Evolutionary conservation across 306 rosid genomes (phyloP).

Genomic region (Abrus precatorius): DNA sequence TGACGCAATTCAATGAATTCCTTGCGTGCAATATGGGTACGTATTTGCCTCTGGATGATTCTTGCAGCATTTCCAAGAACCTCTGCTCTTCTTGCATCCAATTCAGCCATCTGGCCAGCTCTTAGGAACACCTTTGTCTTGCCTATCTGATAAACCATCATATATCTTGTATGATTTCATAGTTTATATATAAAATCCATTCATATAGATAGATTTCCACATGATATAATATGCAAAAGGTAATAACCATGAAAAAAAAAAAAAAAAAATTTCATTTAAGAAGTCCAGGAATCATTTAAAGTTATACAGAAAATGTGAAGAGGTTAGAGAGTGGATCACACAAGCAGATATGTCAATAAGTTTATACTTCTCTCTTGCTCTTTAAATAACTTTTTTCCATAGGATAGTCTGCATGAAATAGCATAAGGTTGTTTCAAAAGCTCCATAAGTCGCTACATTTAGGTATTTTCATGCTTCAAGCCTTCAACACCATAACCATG

Average conservation of each 20-base stretch:
- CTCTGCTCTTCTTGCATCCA: slow-evolving; percentile 98
- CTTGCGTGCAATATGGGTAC: slow-evolving; percentile 91
- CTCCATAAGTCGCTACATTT: slow-evolving; percentile 30
- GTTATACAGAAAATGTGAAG: slow-evolving; percentile 27
- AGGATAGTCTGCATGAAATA: slow-evolving; percentile 33
- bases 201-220: slow-evolving; percentile 23
- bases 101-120: slow-evolving; percentile 99
- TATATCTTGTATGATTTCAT: slow-evolving; percentile 48
- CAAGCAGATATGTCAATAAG: slow-evolving; percentile 18
- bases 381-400: background rate
- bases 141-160: slow-evolving; percentile 87
- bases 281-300: slow-evolving; percentile 38
- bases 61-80: slow-evolving; percentile 98
- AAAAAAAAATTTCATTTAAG: slow-evolving; percentile 20
- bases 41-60: slow-evolving; percentile 91
- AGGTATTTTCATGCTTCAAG: slow-evolving; percentile 9
- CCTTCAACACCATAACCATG: slow-evolving; percentile 31
- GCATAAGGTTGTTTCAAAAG: slow-evolving; percentile 34
- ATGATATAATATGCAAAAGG: slow-evolving; percentile 34
- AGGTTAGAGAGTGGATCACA: slow-evolving; percentile 22
- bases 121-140: slow-evolving; percentile 90
- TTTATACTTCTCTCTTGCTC: slow-evolving; percentile 5
- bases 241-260: slow-evolving; percentile 20
- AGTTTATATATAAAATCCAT: slow-evolving; percentile 30
- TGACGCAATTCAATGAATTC: slow-evolving; percentile 79